A percentile compares a stretch with the other conserved stretches of the same genome.
phyloP scores from a whole-genome alignment of 306 rosid genomes.

The Lathyrus aphaca region DNA sequence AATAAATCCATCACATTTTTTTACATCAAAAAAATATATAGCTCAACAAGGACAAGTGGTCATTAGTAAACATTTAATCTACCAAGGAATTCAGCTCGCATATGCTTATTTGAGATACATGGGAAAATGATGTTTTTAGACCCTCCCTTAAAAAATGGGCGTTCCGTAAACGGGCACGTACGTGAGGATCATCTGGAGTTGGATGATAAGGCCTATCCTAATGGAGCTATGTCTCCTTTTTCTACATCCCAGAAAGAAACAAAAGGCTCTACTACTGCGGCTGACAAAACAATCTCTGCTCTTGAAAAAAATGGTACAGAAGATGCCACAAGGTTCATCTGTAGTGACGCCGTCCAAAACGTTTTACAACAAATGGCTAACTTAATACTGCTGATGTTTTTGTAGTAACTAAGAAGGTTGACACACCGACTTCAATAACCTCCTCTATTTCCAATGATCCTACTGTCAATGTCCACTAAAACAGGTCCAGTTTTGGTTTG shows the following conservation, averaged over 20 bases:
- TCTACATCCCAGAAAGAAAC: constrained; percentile 44
- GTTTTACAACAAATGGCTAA: constrained; percentile 33
- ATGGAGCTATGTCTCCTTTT: constrained; percentile 49
- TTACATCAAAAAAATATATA: too few species aligned
- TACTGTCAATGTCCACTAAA: constrained; percentile 33
- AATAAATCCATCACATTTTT: too few species aligned
- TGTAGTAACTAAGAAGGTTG: constrained; percentile 43
- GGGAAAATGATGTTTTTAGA: too few species aligned
- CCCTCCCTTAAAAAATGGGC: too few species aligned
- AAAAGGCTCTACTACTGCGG: constrained; percentile 35
- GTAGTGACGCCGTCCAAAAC: constrained; percentile 38
- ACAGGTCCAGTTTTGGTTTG: constrained; percentile 36
- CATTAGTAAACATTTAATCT: too few species aligned
- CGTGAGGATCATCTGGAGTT: constrained; percentile 81
- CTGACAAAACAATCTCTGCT: constrained; percentile 41
- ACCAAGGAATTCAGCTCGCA: too few species aligned
- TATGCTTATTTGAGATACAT: too few species aligned
- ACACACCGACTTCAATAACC: constrained; percentile 31
- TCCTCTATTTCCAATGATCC: constrained; percentile 41
- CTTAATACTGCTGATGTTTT: constrained; percentile 40
- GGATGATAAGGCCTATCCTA: constrained; percentile 66
- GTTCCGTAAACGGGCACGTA: too few species aligned
- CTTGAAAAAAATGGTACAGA: constrained; percentile 40
- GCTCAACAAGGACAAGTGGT: too few species aligned
- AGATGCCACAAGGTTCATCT: constrained; percentile 43